Evolutionary conservation across 2,329 filamentous ascomycete genomes (phyloP), one percentile per base, ranked within the genome.

Genomic region (Cadophora sp.): DNA sequence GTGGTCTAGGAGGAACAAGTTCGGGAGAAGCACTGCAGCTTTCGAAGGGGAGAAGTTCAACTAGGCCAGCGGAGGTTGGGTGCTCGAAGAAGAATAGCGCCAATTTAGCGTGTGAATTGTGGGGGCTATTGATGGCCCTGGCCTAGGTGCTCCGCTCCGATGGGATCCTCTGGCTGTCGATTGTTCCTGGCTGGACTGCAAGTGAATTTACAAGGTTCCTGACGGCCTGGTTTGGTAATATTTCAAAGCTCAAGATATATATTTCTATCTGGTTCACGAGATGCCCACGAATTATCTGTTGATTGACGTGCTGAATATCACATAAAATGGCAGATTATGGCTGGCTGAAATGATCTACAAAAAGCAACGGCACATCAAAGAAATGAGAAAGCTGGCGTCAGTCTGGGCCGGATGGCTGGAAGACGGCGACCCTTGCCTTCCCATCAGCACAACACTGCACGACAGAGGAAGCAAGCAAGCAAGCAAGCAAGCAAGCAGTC

Each of bases 371-470:
- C 34, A 40, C 31, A 59, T 59, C 56, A 40, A 43, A 59, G 55
- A 34, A 56, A 56, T 11, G 29, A n/a, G 53, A 16, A 43, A 40
- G 16, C 34, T 40, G 55, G 55, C 55, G 29, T 58, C 19, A 37
- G 55, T 37, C 55, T 58, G 55, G 55, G 55, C 55, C 55, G 55
- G 31, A 56, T 56, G 34, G 26, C 40, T 43, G 40, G 40, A 43
- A 16, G 27, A 24, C 12, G 31, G 31, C 55, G 48, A 26, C 48
- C 50, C 24, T 27, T 19, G 31, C 26, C 51, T 14, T 8, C 51
- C 19, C 14, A 48, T 4, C 43, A 48, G 43, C 43, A 22, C 43
- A 53, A 22, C 51, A 29, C 27, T 31, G 7, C 51, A 31, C 51
- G 26, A 27, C 51, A 55, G 26, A 55, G 12, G 19, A 31, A 55